Base-by-base conservation (phyloP, 2,329 filamentous ascomycete genomes). In the Phaeosphaeria sp. region DNA sequence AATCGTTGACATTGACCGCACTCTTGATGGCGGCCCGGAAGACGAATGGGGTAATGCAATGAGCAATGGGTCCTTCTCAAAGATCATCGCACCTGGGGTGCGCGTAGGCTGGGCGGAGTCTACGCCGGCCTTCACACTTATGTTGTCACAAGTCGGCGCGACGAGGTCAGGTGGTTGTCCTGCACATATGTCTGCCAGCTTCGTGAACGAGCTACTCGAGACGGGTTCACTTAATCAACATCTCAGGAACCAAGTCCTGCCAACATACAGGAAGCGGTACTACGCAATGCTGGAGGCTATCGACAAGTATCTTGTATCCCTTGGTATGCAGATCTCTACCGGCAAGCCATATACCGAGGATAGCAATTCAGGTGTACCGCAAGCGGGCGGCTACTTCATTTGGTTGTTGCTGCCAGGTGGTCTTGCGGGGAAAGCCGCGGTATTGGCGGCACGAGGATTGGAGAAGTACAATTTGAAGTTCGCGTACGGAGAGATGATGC, bases 61-160 rank as follows among this genome's bases (percentile, higher is more conserved):
- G 33, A 92, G 89, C 72, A 97, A 97, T 74, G 92, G 90, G n/a
- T 91, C 89, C 2, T 97, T 97, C 76, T 91, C 87, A 74, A 97
- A 97, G 76, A 86, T 64, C 33, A 62, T 62, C 33, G 61, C 61
- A 17, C 61, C 59, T 4, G 61, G 93, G 1, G 78, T 89, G 47
- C 83, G 93, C 24, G 92, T 90, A 0, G 93, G 93, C 18, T 97
- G 92, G 92, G 85, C 87, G 0, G 91, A 96, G 73, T 89, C 83
- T 0, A 87, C 86, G 6, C 80, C 83, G 47, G 85, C 83, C 62
- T 78, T 90, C 55, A 81, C 82, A 2, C 82, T 81, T 64, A 84
- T 82, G n/a, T 69, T 87, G 18, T 82, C 80, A 11, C 81, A 86
- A 74, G 60, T 85, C 82, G 52, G 83, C 79, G 6, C 81, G 2